These are phyloP conservation scores for Cicer yamashitae DNA, from an alignment of 306 rosid species.

Conservation along the genomic window DNA sequence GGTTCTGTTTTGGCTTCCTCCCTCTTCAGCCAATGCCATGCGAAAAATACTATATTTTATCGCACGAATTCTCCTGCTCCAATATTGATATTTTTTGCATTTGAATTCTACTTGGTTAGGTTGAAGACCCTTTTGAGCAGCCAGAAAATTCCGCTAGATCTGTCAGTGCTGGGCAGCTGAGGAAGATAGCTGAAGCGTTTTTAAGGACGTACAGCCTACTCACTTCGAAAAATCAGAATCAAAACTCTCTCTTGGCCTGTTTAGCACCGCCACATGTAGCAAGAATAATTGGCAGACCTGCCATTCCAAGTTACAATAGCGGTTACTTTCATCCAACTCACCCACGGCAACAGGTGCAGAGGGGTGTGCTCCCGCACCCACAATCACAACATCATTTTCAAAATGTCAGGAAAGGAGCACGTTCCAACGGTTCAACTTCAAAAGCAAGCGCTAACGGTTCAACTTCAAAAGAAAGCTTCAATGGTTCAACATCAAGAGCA, in stretches of 20 bases:
- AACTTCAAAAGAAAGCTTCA: conserved; percentile 25
- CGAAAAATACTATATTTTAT: conserved; percentile 9
- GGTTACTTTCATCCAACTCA: conserved; percentile 45
- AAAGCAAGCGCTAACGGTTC: conserved; percentile 38
- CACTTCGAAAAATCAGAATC: conserved; percentile 43
- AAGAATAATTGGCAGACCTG: conserved; percentile 12
- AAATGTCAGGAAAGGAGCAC: conserved; percentile 36
- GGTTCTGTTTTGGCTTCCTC: conserved; percentile 18
- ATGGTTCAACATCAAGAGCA: conserved; percentile 25
- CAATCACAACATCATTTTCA: conserved; percentile 35
- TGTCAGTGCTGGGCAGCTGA: conserved; percentile 56
- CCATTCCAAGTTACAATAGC: neutral
- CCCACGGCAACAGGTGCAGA: conserved; percentile 48
- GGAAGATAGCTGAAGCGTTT: conserved; percentile 64
- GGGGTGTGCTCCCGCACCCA: neutral
- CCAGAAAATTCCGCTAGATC: conserved; percentile 74
- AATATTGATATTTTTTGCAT: conserved; percentile 44
- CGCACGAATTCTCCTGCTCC: conserved; percentile 29
- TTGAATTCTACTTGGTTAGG: conserved; percentile 53
- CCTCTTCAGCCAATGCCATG: neutral
- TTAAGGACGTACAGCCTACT: conserved; percentile 46
- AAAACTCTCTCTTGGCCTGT: conserved; percentile 47
- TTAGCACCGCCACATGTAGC: conserved; percentile 56
- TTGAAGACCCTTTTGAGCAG: conserved; percentile 96
- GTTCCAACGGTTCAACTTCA: conserved; percentile 36